phyloP scores from a whole-genome alignment of 78 protist species.

The Chrysochromulina parva region DNA sequence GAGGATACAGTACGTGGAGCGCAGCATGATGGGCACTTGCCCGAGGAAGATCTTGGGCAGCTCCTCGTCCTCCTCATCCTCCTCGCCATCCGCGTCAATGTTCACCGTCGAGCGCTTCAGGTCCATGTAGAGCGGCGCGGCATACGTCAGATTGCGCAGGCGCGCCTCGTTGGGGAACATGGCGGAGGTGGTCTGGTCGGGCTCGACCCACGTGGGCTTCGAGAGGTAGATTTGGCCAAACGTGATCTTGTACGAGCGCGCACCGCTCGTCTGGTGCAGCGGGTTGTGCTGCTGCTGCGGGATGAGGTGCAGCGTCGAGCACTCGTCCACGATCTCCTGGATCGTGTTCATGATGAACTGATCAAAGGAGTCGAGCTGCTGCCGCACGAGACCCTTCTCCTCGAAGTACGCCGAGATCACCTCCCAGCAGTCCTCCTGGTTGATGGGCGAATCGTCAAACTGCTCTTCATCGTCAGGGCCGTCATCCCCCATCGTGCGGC shows the following conservation, averaged over 20 bases:
- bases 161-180: conserved; percentile 94
- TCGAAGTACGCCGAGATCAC: conserved; percentile 89
- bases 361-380: conserved; percentile 95
- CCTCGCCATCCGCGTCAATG: conserved; percentile 4
- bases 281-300: conserved; percentile 13
- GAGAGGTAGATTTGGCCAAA: conserved; percentile 56
- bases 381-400: conserved; percentile 95
- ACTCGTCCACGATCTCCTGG: conserved; percentile 87
- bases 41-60: conserved; percentile 58
- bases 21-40: conserved; percentile 97
- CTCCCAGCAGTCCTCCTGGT: conserved; percentile 91
- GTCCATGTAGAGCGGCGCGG: conserved; percentile 62
- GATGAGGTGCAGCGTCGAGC: neutral
- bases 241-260: neutral
- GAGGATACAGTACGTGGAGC: conserved; percentile 88
- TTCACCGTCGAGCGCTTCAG: conserved; percentile 24
- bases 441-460: conserved; percentile 43
- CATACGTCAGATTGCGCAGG: conserved; percentile 91
- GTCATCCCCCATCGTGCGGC: too few relatives aligned
- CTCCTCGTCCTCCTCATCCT: neutral
- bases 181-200: neutral
- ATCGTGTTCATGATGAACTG: conserved; percentile 84
- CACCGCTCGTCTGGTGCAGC: neutral
- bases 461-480: conserved; percentile 20
- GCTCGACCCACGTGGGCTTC: conserved; percentile 19